Evolutionary conservation across 2,329 filamentous ascomycete species (phyloP).

Genomic region (Colletotrichum plurivorum): DNA sequence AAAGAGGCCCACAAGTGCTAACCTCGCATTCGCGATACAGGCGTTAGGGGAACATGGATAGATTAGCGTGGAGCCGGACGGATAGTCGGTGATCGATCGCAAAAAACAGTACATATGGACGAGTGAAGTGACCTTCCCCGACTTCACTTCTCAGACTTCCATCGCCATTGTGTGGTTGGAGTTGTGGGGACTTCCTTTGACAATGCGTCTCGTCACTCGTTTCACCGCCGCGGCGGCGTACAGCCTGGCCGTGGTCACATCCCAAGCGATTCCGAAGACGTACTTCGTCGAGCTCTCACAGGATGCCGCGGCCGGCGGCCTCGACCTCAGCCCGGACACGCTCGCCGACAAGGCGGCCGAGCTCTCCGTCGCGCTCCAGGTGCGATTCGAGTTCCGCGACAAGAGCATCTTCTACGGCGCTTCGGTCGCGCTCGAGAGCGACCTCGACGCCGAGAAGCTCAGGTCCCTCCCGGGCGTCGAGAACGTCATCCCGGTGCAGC

Average conservation of each 20-base stretch:
- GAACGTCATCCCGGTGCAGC: constrained; percentile 8
- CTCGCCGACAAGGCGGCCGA: not conserved
- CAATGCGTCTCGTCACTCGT: constrained; percentile 9
- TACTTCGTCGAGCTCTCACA: constrained; percentile 20
- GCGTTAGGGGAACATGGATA: not conserved
- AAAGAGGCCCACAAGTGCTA: not conserved
- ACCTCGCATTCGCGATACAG: not conserved
- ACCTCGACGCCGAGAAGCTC: constrained; percentile 9
- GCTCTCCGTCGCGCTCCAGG: constrained; percentile 3
- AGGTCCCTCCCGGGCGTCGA: constrained; percentile 18
- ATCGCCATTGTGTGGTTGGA: not conserved
- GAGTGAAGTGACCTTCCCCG: too few relatives aligned
- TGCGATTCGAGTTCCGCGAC: constrained; percentile 27
- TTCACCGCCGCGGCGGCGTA: constrained; percentile 16
- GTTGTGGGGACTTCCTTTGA: not conserved
- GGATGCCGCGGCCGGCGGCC: not conserved
- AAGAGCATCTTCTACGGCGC: constrained; percentile 25
- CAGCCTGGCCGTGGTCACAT: not conserved
- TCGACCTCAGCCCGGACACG: not conserved
- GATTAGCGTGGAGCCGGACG: not conserved
- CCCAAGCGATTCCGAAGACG: constrained; percentile 19
- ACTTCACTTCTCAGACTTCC: too few relatives aligned
- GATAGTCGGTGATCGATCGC: not conserved
- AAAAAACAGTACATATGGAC: not conserved
- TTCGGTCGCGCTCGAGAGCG: constrained; percentile 12